These are phyloP conservation scores for Taiwanofungus camphoratus DNA, from an alignment of 1,284 basidiomycete genomes.

Conservation along the genomic window DNA sequence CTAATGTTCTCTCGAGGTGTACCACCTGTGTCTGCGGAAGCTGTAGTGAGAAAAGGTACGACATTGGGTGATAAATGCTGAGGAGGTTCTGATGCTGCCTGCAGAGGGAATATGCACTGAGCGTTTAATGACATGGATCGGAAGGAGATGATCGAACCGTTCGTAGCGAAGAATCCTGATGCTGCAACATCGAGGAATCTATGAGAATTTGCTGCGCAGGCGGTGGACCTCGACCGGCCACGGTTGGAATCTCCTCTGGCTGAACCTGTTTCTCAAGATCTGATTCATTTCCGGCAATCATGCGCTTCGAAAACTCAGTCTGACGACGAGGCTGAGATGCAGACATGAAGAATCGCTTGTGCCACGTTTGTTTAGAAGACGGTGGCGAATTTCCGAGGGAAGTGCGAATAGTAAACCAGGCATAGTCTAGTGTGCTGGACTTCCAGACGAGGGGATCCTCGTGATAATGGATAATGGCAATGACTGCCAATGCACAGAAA, in stretches of 20 bases:
- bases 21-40: too few relatives aligned
- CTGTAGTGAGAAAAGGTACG: too few relatives aligned
- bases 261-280: neutral
- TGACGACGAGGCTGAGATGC: constrained; percentile 12
- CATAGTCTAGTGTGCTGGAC: constrained; percentile 43
- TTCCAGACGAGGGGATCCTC: constrained; percentile 49
- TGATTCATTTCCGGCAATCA: constrained; percentile 6
- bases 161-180: too few relatives aligned
- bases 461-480: constrained; percentile 30
- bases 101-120: too few relatives aligned
- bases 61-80: too few relatives aligned
- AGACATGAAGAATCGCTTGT: constrained; percentile 16
- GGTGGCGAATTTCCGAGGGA: constrained; percentile 20
- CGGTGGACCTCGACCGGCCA: neutral
- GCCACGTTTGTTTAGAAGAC: constrained; percentile 20
- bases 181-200: too few relatives aligned
- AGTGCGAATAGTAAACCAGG: constrained; percentile 23
- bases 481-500: constrained; percentile 32
- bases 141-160: too few relatives aligned
- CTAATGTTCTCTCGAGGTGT: too few relatives aligned
- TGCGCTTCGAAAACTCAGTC: constrained; percentile 15
- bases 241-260: neutral
- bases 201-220: constrained; percentile 4
- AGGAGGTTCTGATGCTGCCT: too few relatives aligned
- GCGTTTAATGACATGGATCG: too few relatives aligned